Evolutionary conservation across 108 stramenopile species (phyloP), one percentile per base, ranked within the genome.

Genomic region (Fragilariopsis cylindrus): DNA sequence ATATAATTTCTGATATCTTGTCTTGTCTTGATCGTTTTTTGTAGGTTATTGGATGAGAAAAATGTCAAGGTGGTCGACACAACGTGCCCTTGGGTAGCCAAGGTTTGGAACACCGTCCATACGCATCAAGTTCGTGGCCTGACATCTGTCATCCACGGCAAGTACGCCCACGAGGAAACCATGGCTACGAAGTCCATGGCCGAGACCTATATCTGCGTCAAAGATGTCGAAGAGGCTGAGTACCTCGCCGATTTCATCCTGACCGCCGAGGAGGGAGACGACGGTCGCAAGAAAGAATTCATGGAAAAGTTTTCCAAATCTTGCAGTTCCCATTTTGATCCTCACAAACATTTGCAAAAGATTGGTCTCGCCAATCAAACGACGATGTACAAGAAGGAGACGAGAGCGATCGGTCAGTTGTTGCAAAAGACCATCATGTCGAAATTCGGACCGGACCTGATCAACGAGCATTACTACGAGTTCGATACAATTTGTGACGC

Each of bases 341-440:
- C 97, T 18, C 95, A 98, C 89, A 89, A 74, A 43, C 86, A 91
- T 84, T 84, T 98, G 46, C 48, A 82, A 9, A 98, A 97, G 81
- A 84, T 98, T 50, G 97, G 97, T 15, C 79, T 98, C 58, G 97
- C 97, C 44, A 98, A 98, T 83, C 97, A 98, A 84, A 98, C 97
- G 21, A 98, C 97, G 52, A 98, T 98, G 97, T 98, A 98, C 87
- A 98, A 98, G 90, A 92, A 96, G 73, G 97, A 98, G 82, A 98
- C 97, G 11, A 84, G 93, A 49, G 96, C 90, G 30, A 96, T 98
- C 69, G 97, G 97, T 3, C 89, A 95, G 75, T 69, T 96, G 50
- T 82, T 97, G 57, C 95, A 97, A 82, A 96, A 95, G 84, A 80
- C 92, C 1, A 88, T 93, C 82, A 93, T 97, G 79, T 81, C 84